Base-by-base conservation (phyloP, 805 yeast species). In the Saccharomycopsis fermentans region DNA sequence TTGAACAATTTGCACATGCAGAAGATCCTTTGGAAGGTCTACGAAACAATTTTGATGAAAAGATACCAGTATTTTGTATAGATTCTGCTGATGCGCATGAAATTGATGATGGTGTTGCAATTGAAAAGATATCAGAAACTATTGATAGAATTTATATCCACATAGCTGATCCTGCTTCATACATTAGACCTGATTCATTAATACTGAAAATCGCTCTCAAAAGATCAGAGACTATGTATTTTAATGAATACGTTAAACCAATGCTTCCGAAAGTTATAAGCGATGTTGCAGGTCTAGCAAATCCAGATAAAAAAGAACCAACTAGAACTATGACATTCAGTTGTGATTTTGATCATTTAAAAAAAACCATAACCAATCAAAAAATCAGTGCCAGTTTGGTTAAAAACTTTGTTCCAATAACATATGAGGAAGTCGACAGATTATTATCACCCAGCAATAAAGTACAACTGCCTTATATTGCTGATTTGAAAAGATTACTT, bases 101-200 rank as follows among this genome's bases (percentile, higher is more conserved):
- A 69, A 86, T 94, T 60, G 99, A 92, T 70, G 99, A 92, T 70
- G 99, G 97, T 53, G 76, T 92, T 29, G 81, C 96, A 0, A 73
- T 92, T 19, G 73, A 73, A 51, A 62, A 61, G 3, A 56, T 67
- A 2, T 65, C 65, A 32, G 62, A 63, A 3, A 64, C 66, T 0
- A 63, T 68, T 14, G 80, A 72, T 63, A 71, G 74, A 9, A 63
- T 91, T 4, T 79, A 84, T 34, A 76, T 90, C 1, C 96, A 87
- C 68, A 81, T 92, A 62, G 97, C 98, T 1, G 90, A 92, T 68
- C 97, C 97, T 0, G 76, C 89, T 0, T 84, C 96, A 0, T 80
- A 77, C 62, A 69, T 88, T 58, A 68, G 67, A 1, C 66, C 66
- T 29, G 58, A 65, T 12, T 64, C 69, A 5, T 53, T 60, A 1